Conservation (phyloP, 768 basidiomycete species). For the Kwoniella bestiolae region DNA sequence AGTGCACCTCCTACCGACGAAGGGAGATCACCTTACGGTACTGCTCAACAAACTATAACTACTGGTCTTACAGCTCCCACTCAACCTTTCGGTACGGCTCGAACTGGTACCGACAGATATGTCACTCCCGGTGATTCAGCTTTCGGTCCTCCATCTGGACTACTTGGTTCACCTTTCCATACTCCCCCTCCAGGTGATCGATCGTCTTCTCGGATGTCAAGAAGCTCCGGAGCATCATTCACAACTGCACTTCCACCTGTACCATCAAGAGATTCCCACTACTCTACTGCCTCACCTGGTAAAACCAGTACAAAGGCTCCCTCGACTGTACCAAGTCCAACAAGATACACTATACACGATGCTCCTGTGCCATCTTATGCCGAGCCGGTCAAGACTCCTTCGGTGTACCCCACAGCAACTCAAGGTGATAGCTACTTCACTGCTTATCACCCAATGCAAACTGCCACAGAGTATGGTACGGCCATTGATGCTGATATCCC, state of each 20-base stretch:
- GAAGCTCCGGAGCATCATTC: constrained; percentile 29
- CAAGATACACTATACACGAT: constrained; percentile 42
- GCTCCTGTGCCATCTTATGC: constrained; percentile 22
- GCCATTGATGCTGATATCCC: neutral
- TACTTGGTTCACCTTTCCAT: constrained; percentile 37
- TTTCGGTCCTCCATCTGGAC: neutral
- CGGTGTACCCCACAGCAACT: neutral
- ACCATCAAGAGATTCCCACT: constrained; percentile 40
- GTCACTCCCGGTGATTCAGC: neutral
- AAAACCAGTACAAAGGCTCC: neutral
- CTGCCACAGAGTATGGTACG: neutral
- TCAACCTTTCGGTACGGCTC: neutral
- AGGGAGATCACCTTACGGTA: neutral
- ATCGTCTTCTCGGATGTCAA: constrained; percentile 19
- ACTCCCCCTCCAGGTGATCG: constrained; percentile 25
- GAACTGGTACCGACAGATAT: neutral
- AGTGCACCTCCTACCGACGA: neutral
- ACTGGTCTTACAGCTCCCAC: constrained; percentile 11
- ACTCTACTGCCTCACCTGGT: constrained; percentile 32
- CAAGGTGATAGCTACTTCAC: constrained; percentile 10
- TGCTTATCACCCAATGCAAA: neutral
- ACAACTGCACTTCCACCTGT: constrained; percentile 46
- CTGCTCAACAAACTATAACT: neutral
- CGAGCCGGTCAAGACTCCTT: neutral
- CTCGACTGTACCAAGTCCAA: constrained; percentile 4